These are phyloP conservation scores for Neopestalotiopsis sp. DNA, from an alignment of 2,329 filamentous ascomycete species.

Conservation along the genomic window DNA sequence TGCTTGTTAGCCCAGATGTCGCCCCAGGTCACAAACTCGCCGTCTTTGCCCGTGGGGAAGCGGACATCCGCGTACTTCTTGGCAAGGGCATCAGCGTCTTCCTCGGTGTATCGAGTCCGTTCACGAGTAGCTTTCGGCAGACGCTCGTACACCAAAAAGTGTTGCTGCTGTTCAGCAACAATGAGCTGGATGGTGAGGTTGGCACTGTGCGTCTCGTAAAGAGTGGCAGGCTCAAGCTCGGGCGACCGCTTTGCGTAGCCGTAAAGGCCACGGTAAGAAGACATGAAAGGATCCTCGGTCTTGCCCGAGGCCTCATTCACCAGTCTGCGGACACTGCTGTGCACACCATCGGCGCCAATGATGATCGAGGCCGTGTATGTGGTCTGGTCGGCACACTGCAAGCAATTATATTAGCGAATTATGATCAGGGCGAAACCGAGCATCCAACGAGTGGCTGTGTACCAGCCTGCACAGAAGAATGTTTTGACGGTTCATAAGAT, in stretches of 20 bases:
- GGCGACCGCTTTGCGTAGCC: slow-evolving; percentile 21
- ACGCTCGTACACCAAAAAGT: slow-evolving; percentile 23
- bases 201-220: slow-evolving; percentile 24
- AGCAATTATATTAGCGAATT: slow-evolving; percentile 31
- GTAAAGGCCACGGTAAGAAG: slow-evolving; percentile 31
- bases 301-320: slow-evolving; percentile 33
- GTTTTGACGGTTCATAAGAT: not conserved
- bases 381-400: slow-evolving; percentile 39
- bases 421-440: slow-evolving; percentile 26
- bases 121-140: slow-evolving; percentile 30
- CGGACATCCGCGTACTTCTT: slow-evolving; percentile 33
- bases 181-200: slow-evolving; percentile 33
- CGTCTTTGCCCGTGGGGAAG: slow-evolving; percentile 25
- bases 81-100: slow-evolving; percentile 34
- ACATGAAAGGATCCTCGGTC: slow-evolving; percentile 28
- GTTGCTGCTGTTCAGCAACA: slow-evolving; percentile 26
- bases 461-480: not conserved
- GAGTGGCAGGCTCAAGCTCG: slow-evolving; percentile 18
- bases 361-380: slow-evolving; percentile 43
- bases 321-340: slow-evolving; percentile 40
- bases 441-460: not conserved
- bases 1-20: slow-evolving; percentile 31
- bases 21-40: slow-evolving; percentile 26
- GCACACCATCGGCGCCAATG: slow-evolving; percentile 49
- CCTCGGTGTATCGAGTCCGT: slow-evolving; percentile 33